These are phyloP conservation scores for Pyrenophora graminea DNA, from an alignment of 2,329 filamentous ascomycete genomes.

Conservation along the genomic window DNA sequence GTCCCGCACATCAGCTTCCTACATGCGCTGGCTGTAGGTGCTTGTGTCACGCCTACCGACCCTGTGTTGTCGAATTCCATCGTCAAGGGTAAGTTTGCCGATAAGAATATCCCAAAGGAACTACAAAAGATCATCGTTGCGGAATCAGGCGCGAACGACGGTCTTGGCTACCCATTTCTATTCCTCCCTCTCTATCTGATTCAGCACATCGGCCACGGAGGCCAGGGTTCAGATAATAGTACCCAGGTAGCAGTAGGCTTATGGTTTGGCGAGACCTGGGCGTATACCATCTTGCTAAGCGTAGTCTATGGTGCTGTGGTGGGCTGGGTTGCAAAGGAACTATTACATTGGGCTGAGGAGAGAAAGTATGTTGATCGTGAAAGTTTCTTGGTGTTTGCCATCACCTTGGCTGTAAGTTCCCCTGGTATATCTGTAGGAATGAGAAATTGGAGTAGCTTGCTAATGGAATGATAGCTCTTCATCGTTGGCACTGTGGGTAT, in stretches of 20 bases:
- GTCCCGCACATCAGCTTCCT: conserved; percentile 73
- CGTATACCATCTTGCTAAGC: conserved; percentile 79
- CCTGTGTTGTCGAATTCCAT: conserved; percentile 87
- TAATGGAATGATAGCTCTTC: conserved; percentile 62
- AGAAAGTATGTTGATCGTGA: conserved; percentile 82
- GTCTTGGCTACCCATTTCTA: conserved; percentile 84
- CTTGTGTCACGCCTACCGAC: conserved; percentile 91
- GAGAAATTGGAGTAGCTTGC: background rate
- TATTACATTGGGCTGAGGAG: conserved; percentile 83
- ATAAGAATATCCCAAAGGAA: conserved; percentile 81
- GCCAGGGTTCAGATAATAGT: conserved; percentile 54
- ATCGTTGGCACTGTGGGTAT: conserved; percentile 85
- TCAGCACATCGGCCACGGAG: conserved; percentile 69
- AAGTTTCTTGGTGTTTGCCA: conserved; percentile 84
- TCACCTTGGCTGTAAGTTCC: conserved; percentile 70
- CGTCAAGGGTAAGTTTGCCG: conserved; percentile 90
- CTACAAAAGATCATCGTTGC: conserved; percentile 69
- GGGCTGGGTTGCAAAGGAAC: conserved; percentile 79
- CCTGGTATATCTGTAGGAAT: background rate
- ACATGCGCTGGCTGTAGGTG: conserved; percentile 77
- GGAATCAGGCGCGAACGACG: conserved; percentile 88
- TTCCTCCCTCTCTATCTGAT: conserved; percentile 84
- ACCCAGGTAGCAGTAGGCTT: conserved; percentile 69
- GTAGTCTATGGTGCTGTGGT: conserved; percentile 75
- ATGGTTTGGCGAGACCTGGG: conserved; percentile 87